Conservation (phyloP, 768 basidiomycete species). For the Trametes sanguinea region DNA sequence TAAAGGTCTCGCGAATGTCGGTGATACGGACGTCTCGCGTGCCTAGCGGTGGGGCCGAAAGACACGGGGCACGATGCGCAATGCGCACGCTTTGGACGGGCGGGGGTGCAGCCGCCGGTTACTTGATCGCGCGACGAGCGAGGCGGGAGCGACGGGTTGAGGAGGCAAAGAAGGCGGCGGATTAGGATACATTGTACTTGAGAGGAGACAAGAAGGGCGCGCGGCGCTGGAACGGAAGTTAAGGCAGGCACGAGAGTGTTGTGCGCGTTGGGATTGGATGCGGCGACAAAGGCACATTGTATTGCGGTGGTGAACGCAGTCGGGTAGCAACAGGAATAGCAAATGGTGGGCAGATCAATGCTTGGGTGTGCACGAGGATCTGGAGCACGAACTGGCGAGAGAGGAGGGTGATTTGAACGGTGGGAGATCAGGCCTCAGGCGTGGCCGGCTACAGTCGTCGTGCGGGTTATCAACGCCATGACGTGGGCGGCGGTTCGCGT, state of each 20-base stretch:
- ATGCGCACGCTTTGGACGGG: neutral
- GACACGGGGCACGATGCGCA: neutral
- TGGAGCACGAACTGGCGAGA: neutral
- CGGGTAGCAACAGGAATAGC: slow-evolving; percentile 5
- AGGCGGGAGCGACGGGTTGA: slow-evolving; percentile 1
- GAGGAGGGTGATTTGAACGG: neutral
- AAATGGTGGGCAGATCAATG: neutral
- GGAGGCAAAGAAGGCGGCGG: slow-evolving; percentile 12
- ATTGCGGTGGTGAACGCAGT: neutral
- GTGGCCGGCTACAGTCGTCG: slow-evolving; percentile 5
- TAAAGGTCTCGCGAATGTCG: slow-evolving; percentile 3
- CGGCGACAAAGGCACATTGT: neutral
- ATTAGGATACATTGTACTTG: slow-evolving; percentile 19
- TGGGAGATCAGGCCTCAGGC: neutral
- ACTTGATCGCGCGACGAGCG: slow-evolving; percentile 6
- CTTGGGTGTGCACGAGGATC: slow-evolving; percentile 1
- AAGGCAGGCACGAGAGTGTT: neutral
- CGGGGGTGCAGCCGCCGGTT: neutral
- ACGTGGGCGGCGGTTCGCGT: slow-evolving; percentile 6
- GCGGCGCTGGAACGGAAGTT: slow-evolving; percentile 6
- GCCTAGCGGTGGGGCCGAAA: slow-evolving; percentile 11
- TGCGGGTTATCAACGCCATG: slow-evolving; percentile 20
- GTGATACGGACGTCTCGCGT: slow-evolving; percentile 9
- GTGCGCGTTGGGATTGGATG: neutral
- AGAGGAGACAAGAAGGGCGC: slow-evolving; percentile 13